phyloP scores from a whole-genome alignment of 75 land plant genomes.

The Pinus taeda region DNA sequence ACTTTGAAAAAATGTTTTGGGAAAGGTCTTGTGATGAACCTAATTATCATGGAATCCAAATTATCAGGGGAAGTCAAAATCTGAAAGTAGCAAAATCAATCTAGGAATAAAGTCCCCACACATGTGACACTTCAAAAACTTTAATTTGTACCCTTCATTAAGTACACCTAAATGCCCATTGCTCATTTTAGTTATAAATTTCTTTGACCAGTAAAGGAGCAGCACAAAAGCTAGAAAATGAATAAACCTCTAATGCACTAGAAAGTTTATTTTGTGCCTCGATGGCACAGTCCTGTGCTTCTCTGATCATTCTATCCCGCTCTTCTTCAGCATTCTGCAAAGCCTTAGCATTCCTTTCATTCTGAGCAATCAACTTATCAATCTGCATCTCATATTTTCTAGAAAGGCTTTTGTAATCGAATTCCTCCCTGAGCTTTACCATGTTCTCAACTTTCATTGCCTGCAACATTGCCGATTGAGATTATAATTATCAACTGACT shows the following conservation, averaged over 20 bases:
- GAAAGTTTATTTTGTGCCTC: constrained; percentile 82
- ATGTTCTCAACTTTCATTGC: constrained; percentile 97
- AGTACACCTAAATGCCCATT: neutral
- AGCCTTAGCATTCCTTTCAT: constrained; percentile 70
- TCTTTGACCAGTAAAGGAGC: neutral
- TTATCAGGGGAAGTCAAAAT: neutral
- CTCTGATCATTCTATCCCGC: constrained; percentile 50
- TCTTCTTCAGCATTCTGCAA: constrained; percentile 50
- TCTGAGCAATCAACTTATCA: constrained; percentile 67
- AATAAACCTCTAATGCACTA: constrained; percentile 66
- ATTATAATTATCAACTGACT: neutral
- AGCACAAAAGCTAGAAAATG: neutral
- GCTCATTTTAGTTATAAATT: neutral
- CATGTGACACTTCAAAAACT: neutral
- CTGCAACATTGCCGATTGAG: constrained; percentile 21
- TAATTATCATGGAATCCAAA: neutral
- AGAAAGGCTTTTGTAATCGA: constrained; percentile 88
- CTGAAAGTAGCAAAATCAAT: neutral
- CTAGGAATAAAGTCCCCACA: neutral
- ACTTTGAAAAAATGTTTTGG: too few relatives aligned
- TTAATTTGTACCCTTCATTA: neutral
- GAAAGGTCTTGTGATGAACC: too few relatives aligned
- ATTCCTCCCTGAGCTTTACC: constrained; percentile 88
- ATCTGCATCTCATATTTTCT: constrained; percentile 71
- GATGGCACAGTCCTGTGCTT: constrained; percentile 53